Evolutionary conservation across 805 yeast genomes (phyloP).

Genomic region (Saturnispora dispora): DNA sequence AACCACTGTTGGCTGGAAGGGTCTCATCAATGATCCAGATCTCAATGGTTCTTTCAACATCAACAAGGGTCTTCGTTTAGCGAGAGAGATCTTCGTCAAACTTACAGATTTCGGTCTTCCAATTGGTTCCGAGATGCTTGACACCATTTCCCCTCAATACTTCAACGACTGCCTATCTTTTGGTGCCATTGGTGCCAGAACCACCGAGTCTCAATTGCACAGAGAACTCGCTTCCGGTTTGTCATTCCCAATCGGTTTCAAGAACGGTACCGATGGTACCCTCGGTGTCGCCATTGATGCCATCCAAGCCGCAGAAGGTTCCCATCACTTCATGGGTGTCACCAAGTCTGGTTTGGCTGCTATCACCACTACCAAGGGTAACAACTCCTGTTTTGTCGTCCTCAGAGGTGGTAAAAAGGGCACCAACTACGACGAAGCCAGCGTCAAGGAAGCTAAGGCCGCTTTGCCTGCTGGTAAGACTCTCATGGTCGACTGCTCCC

Average conservation of each 20-base stretch:
- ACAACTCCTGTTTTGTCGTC: slow-evolving; percentile 86
- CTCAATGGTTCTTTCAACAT: slow-evolving; percentile 86
- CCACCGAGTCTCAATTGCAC: slow-evolving; percentile 96
- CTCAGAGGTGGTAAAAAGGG: slow-evolving; percentile 94
- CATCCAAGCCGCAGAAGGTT: slow-evolving; percentile 78
- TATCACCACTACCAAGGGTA: slow-evolving; percentile 92
- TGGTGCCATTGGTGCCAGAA: slow-evolving; percentile 99
- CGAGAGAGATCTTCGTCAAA: slow-evolving; percentile 78
- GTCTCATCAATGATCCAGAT: slow-evolving; percentile 94
- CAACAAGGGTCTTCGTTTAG: slow-evolving; percentile 83
- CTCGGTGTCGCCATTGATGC: slow-evolving; percentile 92
- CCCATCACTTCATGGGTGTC: slow-evolving; percentile 95
- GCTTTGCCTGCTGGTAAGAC: slow-evolving; percentile 40
- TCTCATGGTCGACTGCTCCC: slow-evolving; percentile 95
- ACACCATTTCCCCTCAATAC: slow-evolving; percentile 95
- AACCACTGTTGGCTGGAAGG: slow-evolving; percentile 99
- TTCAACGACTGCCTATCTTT: slow-evolving; percentile 82
- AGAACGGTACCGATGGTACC: slow-evolving; percentile 96
- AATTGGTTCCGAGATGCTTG: slow-evolving; percentile 96
- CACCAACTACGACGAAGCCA: slow-evolving; percentile 79
- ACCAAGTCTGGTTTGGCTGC: slow-evolving; percentile 97
- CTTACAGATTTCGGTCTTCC: slow-evolving; percentile 77
- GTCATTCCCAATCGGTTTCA: slow-evolving; percentile 98
- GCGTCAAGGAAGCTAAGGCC: slow-evolving; percentile 67
- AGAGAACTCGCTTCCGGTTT: slow-evolving; percentile 96